Conservation (phyloP, 2,329 filamentous ascomycete species). For the Rachicladosporium sp. region DNA sequence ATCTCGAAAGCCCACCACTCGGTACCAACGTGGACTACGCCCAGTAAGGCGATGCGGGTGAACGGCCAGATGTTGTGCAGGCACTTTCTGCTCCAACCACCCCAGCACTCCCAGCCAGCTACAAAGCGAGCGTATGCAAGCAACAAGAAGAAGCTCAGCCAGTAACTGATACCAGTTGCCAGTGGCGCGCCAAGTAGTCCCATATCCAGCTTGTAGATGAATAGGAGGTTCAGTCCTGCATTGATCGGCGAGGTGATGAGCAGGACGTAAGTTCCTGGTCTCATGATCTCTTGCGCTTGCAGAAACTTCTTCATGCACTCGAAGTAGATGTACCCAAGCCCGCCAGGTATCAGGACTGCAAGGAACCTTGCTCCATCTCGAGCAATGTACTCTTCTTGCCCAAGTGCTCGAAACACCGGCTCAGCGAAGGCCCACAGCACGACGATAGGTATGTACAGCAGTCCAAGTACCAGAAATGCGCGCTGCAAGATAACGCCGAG, state of each 20-base stretch:
- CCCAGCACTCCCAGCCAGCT: conserved; percentile 65
- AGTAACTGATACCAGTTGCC: conserved; percentile 75
- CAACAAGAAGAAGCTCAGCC: conserved; percentile 67
- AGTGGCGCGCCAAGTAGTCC: conserved; percentile 69
- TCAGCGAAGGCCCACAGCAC: conserved; percentile 65
- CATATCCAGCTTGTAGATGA: conserved; percentile 58
- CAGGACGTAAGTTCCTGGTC: conserved; percentile 49
- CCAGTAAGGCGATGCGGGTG: conserved; percentile 59
- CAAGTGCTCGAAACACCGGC: conserved; percentile 59
- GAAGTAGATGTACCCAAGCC: conserved; percentile 78
- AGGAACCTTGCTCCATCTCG: conserved; percentile 62
- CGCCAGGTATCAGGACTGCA: conserved; percentile 62
- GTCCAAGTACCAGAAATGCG: conserved; percentile 56
- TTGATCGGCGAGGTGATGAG: conserved; percentile 49
- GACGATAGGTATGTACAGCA: conserved; percentile 62
- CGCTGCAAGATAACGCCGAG: conserved; percentile 69
- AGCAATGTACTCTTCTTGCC: conserved; percentile 68
- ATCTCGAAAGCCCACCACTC: conserved; percentile 96
- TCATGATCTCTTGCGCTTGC: conserved; percentile 50
- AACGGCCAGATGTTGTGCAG: conserved; percentile 59
- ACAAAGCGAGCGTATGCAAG: conserved; percentile 62
- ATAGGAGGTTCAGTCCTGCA: conserved; percentile 49
- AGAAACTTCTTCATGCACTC: conserved; percentile 57
- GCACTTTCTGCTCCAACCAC: conserved; percentile 54
- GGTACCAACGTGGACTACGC: conserved; percentile 68